Conservation (phyloP, 164 flowering plant genomes). For the Vitis cinerea region DNA sequence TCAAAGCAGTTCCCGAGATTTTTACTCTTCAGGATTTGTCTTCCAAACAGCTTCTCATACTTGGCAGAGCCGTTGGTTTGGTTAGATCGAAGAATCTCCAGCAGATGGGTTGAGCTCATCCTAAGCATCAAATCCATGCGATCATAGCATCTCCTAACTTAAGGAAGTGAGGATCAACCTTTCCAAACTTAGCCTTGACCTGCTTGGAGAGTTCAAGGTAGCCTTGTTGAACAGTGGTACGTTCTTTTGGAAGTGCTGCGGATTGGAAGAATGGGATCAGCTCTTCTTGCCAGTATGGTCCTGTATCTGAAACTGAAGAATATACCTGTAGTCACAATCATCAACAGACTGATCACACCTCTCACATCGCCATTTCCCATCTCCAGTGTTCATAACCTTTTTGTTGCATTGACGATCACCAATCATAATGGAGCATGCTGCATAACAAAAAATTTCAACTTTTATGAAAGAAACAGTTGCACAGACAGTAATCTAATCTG, state of each 20-base stretch:
- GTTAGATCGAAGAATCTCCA: conserved; percentile 7
- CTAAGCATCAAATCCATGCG: conserved; percentile 21
- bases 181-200: conserved; percentile 26
- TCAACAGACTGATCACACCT: conserved; percentile 73
- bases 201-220: conserved; percentile 31
- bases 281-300: conserved; percentile 57
- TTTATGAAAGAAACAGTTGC: conserved; percentile 66
- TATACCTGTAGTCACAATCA: conserved; percentile 86
- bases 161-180: conserved; percentile 23
- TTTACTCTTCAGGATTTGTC: conserved; percentile 70
- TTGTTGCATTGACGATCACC: conserved; percentile 91
- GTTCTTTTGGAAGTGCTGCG: conserved; percentile 20
- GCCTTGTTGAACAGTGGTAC: conserved; percentile 26
- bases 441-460: conserved; percentile 79
- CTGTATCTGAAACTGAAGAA: conserved; percentile 85
- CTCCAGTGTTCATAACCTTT: conserved; percentile 88
- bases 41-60: not conserved
- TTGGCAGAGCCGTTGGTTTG: conserved; percentile 22
- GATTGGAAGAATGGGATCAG: conserved; percentile 29
- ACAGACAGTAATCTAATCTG: conserved; percentile 43
- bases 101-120: conserved; percentile 27
- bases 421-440: conserved; percentile 81
- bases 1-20: conserved; percentile 56
- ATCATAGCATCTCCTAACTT: conserved; percentile 32
- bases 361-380: conserved; percentile 92